Evolutionary conservation across 257 asterid genomes (phyloP).

Genomic region (Capsicum pubescens): DNA sequence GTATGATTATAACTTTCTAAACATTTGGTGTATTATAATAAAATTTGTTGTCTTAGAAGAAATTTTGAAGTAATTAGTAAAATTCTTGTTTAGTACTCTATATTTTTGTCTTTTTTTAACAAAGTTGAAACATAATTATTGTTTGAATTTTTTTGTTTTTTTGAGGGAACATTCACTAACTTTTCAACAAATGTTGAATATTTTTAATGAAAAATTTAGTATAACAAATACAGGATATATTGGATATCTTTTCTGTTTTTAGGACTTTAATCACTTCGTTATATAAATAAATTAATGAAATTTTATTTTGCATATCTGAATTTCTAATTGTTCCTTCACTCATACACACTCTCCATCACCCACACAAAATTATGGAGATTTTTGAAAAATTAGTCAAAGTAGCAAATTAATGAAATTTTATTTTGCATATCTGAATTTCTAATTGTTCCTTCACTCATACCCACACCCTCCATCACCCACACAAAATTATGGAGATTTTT

Average conservation of each 20-base stretch:
- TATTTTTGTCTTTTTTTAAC: not conserved
- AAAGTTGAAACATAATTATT: conserved; percentile 2
- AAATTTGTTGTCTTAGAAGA: not conserved
- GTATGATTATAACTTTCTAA: not conserved
- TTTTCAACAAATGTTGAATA: not conserved
- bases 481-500: too few species aligned
- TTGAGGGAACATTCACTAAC: not conserved
- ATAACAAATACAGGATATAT: not conserved
- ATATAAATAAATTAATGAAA: not conserved
- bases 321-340: not conserved
- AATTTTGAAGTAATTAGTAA: not conserved
- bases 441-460: not conserved
- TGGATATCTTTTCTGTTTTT: not conserved
- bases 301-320: not conserved
- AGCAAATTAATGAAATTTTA: too few species aligned
- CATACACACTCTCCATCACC: too few species aligned
- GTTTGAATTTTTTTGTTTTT: not conserved
- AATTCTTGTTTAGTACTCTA: conserved; percentile 3
- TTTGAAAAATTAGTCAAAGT: too few species aligned
- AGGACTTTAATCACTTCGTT: not conserved
- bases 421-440: too few species aligned
- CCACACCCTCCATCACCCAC: too few species aligned
- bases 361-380: too few species aligned
- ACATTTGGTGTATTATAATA: not conserved
- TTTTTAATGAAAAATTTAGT: not conserved